Conservation (phyloP, 306 rosid genomes). For the Cucumis hystrix region DNA sequence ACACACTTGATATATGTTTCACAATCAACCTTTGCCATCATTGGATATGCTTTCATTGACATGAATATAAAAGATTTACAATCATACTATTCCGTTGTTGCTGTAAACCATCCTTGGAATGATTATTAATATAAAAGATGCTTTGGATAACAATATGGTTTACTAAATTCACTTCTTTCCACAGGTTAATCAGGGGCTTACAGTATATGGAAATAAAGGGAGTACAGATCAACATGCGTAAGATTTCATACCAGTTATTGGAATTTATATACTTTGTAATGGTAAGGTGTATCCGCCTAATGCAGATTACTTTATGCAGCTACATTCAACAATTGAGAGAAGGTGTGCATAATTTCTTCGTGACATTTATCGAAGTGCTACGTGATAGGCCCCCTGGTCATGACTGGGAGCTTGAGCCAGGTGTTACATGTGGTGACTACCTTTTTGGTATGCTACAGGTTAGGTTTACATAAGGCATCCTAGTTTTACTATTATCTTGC, state of each 20-base stretch:
- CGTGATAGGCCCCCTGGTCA: constrained; percentile 99
- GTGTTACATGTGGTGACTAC: constrained; percentile 97
- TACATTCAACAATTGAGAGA: constrained; percentile 97
- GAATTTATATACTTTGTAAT: neutral
- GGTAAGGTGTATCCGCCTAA: neutral
- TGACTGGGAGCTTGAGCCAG: constrained; percentile 99
- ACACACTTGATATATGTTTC: neutral
- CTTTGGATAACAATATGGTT: neutral
- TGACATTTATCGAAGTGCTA: constrained; percentile 84
- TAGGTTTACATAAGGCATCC: constrained; percentile 1
- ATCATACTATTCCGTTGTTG: neutral
- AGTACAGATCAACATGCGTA: constrained; percentile 98
- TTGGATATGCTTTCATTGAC: neutral
- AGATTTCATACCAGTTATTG: constrained; percentile 21
- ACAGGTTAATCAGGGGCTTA: constrained; percentile 84
- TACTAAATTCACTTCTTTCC: constrained; percentile 8
- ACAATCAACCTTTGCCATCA: neutral
- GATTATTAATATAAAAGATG: neutral
- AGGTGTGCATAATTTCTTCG: constrained; percentile 93
- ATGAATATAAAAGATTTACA: neutral
- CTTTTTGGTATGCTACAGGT: constrained; percentile 99
- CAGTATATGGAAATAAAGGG: constrained; percentile 89
- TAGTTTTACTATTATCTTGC: neutral
- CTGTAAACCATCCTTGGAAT: neutral
- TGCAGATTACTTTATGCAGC: constrained; percentile 26